Evolutionary conservation across 768 basidiomycete genomes (phyloP).

Genomic region (Tubosaeta sp.): DNA sequence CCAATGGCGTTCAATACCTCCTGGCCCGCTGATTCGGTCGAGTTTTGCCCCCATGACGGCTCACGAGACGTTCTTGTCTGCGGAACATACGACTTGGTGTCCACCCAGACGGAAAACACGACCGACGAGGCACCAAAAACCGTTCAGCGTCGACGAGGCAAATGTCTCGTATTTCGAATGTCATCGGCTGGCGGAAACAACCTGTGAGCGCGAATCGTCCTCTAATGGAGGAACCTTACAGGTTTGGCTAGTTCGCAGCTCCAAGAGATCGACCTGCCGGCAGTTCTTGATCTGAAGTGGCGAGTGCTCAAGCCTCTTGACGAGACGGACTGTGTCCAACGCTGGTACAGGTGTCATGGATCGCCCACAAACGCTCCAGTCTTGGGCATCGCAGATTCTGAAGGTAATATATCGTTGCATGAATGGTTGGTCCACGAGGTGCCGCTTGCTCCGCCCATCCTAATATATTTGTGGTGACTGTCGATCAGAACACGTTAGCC

Average conservation of each 20-base stretch:
- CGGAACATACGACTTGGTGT: slow-evolving; percentile 84
- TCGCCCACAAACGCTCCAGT: slow-evolving; percentile 38
- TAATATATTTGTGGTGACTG: not conserved
- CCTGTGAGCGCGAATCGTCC: slow-evolving; percentile 32
- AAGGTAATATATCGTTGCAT: slow-evolving; percentile 70
- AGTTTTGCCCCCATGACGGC: slow-evolving; percentile 76
- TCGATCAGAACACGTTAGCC: slow-evolving; percentile 37
- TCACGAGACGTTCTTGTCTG: slow-evolving; percentile 69
- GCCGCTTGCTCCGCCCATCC: not conserved
- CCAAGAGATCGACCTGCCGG: slow-evolving; percentile 70
- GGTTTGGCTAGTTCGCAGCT: slow-evolving; percentile 44
- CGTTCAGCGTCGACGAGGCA: slow-evolving; percentile 53
- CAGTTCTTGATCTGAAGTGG: slow-evolving; percentile 96
- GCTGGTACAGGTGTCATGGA: slow-evolving; percentile 53
- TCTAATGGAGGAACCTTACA: not conserved
- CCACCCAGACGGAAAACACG: slow-evolving; percentile 15
- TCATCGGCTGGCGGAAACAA: slow-evolving; percentile 26
- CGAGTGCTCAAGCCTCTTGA: slow-evolving; percentile 28
- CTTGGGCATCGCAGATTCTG: slow-evolving; percentile 79
- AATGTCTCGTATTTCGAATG: slow-evolving; percentile 66
- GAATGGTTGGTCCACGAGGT: slow-evolving; percentile 52
- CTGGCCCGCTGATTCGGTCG: slow-evolving; percentile 87
- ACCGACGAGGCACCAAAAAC: not conserved
- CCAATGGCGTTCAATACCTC: slow-evolving; percentile 50
- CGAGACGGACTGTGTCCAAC: slow-evolving; percentile 3